Evolutionary conservation across 108 stramenopile genomes (phyloP).

Genomic region (Stephanodiscus triporus): DNA sequence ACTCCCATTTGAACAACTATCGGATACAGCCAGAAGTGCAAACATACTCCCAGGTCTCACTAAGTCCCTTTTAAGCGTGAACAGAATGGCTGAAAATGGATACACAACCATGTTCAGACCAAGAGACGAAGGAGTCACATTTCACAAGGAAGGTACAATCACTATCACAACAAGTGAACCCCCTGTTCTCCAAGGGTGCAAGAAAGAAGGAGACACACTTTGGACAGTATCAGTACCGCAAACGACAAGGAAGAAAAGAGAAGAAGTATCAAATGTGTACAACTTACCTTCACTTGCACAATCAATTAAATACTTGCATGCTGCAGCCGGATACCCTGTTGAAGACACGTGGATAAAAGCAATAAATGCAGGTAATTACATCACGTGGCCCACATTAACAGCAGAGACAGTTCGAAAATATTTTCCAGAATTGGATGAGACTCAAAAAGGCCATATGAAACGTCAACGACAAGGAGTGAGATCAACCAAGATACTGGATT

Average conservation of each 20-base stretch:
- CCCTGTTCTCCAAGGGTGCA: too few relatives aligned
- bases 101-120: neutral
- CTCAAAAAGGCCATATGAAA: neutral
- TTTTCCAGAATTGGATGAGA: neutral
- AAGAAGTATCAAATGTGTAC: neutral
- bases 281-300: neutral
- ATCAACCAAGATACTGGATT: too few relatives aligned
- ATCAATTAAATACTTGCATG: neutral
- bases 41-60: too few relatives aligned
- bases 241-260: neutral
- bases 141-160: too few relatives aligned
- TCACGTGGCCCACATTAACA: constrained; percentile 19
- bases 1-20: neutral
- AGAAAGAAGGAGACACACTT: neutral
- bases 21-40: neutral
- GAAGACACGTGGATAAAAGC: constrained; percentile 26
- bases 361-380: constrained; percentile 5
- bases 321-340: neutral
- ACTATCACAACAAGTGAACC: too few relatives aligned
- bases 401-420: constrained; percentile 8
- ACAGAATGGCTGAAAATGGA: neutral
- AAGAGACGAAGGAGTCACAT: neutral
- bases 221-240: neutral
- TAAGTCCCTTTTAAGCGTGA: too few relatives aligned
- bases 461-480: neutral